phyloP scores from a whole-genome alignment of 179 eudicot species.

The Pouteria campechiana region DNA sequence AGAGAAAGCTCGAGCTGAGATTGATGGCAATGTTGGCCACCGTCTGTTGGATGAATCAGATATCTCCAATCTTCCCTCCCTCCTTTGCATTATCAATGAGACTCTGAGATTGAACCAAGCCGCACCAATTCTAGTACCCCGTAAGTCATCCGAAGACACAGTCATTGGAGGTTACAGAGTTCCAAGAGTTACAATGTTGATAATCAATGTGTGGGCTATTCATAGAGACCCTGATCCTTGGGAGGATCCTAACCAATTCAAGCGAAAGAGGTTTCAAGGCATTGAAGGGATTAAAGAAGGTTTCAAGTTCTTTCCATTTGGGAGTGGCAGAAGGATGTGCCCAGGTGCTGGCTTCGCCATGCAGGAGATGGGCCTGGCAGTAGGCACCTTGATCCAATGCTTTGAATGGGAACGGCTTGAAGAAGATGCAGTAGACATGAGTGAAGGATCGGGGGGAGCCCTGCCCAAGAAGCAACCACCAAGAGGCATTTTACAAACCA shows the following conservation, averaged over 20 bases:
- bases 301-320: conserved; percentile 23
- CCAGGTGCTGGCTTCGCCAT: conserved; percentile 28
- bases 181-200: conserved; percentile 27
- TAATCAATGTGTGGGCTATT: conserved; percentile 28
- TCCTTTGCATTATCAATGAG: conserved; percentile 17
- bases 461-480: conserved; percentile 13
- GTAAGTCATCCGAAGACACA: conserved; percentile 26
- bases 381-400: conserved; percentile 24
- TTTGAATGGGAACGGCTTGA: conserved; percentile 23
- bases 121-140: conserved; percentile 12
- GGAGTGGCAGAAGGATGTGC: conserved; percentile 29
- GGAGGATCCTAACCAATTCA: conserved; percentile 20
- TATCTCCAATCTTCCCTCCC: conserved; percentile 9
- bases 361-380: conserved; percentile 14
- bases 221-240: conserved; percentile 30
- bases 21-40: conserved; percentile 9
- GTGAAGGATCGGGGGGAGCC: conserved; percentile 16
- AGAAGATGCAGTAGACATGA: conserved; percentile 23
- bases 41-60: conserved; percentile 13
- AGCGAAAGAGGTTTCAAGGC: conserved; percentile 23
- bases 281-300: conserved; percentile 15
- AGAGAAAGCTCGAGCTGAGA: conserved; percentile 10
- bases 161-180: conserved; percentile 19
- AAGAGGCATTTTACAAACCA: too few relatives aligned
- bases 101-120: conserved; percentile 16